These are phyloP conservation scores for Stenogyne calaminthoides DNA, from an alignment of 305 asterid genomes.

Conservation along the genomic window DNA sequence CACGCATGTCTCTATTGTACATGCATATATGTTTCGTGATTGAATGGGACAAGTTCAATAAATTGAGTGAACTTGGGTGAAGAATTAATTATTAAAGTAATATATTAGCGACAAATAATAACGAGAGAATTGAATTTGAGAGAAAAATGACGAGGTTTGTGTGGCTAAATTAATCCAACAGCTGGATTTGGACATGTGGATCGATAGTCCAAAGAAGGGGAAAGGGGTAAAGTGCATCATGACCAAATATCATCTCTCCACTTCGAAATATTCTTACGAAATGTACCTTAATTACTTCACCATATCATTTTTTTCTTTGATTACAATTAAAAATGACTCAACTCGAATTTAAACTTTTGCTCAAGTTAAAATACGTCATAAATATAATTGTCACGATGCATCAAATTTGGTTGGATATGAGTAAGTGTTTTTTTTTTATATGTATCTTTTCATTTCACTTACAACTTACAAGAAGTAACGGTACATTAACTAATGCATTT, in stretches of 20 bases:
- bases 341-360: not conserved
- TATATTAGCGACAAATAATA: conserved; percentile 1
- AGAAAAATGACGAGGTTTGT: conserved; percentile 18
- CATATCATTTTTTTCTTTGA: too few species aligned
- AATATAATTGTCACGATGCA: not conserved
- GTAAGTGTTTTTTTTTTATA: too few species aligned
- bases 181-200: too few species aligned
- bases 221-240: conserved; percentile 9
- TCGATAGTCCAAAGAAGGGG: conserved; percentile 1
- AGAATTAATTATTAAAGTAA: too few species aligned
- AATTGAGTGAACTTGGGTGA: too few species aligned
- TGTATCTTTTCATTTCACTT: not conserved
- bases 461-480: not conserved
- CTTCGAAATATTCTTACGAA: not conserved
- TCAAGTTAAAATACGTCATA: not conserved
- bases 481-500: not conserved
- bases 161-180: conserved; percentile 7
- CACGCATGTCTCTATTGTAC: too few species aligned
- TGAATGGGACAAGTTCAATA: too few species aligned
- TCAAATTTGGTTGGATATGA: not conserved
- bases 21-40: conserved; percentile 1
- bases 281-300: not conserved
- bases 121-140: not conserved
- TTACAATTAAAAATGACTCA: too few species aligned
- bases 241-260: not conserved